Percentiles rank a stretch among this genome's conserved stretches.
phyloP scores from a whole-genome alignment of 1,139 yeast species.

The Yamadazyma oceani region DNA sequence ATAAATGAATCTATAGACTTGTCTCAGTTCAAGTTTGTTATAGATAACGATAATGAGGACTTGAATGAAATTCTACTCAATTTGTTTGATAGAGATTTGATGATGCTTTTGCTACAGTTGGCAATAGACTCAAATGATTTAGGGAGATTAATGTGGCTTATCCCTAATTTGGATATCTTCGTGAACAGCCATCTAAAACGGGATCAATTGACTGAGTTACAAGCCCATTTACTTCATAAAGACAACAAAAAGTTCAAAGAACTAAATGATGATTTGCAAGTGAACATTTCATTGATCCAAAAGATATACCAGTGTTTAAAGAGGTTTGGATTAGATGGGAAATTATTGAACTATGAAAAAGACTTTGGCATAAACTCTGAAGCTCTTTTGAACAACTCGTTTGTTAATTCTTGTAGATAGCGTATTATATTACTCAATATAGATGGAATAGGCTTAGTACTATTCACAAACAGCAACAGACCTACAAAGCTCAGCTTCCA shows the following conservation, averaged over 20 bases:
- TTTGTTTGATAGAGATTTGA: conserved; percentile 28
- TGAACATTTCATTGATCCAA: conserved; percentile 11
- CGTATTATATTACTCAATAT: too few relatives aligned
- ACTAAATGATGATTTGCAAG: conserved; percentile 4
- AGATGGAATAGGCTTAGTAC: too few relatives aligned
- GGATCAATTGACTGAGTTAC: not conserved
- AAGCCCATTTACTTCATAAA: not conserved
- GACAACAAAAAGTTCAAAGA: not conserved
- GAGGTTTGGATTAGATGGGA: conserved; percentile 28
- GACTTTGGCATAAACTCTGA: conserved; percentile 10
- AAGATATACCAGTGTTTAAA: conserved; percentile 18
- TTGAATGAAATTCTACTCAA: conserved; percentile 7
- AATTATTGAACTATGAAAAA: conserved; percentile 21
- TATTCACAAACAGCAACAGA: too few relatives aligned
- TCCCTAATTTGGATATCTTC: conserved; percentile 38
- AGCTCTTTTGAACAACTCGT: not conserved
- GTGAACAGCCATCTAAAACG: conserved; percentile 11
- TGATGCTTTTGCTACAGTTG: conserved; percentile 27
- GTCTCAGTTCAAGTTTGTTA: conserved; percentile 8
- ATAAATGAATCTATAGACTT: conserved; percentile 11
- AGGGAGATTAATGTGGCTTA: conserved; percentile 41
- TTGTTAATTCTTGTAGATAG: conserved; percentile 3
- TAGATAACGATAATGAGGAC: conserved; percentile 10
- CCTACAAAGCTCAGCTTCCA: too few relatives aligned
- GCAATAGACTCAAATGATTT: conserved; percentile 30